Percentiles rank a stretch among this genome's conserved stretches.
These are phyloP conservation scores for Corynascus novoguineensis DNA, from an alignment of 495 filamentous ascomycete genomes.

Conservation along the genomic window DNA sequence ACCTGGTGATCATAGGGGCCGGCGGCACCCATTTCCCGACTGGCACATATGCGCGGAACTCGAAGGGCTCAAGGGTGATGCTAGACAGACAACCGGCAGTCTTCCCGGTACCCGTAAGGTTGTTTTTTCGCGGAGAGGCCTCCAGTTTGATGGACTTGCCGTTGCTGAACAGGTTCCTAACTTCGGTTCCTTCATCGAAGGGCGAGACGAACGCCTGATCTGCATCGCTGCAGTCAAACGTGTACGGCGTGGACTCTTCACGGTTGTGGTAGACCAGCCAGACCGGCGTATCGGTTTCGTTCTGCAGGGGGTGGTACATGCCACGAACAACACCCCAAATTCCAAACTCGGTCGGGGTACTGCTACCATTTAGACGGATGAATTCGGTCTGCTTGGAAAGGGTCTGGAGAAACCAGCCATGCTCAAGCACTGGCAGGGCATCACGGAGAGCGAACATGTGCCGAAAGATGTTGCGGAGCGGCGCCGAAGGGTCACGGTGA, in stretches of 20 bases:
- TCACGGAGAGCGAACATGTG: slow-evolving; percentile 60
- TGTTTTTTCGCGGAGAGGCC: slow-evolving; percentile 14
- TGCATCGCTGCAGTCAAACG: slow-evolving; percentile 52
- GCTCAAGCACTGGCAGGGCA: slow-evolving; percentile 55
- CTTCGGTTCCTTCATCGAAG: slow-evolving; percentile 50
- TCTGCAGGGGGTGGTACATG: slow-evolving; percentile 46
- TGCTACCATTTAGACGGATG: slow-evolving; percentile 47
- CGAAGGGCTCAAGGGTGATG: slow-evolving; percentile 52
- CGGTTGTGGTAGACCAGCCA: slow-evolving; percentile 67
- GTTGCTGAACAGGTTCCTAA: slow-evolving; percentile 64
- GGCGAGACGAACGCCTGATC: slow-evolving; percentile 52
- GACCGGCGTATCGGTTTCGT: slow-evolving; percentile 49
- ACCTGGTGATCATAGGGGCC: slow-evolving; percentile 61
- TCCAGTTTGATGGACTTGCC: slow-evolving; percentile 52
- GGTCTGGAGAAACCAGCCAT: slow-evolving; percentile 56
- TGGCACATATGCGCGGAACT: slow-evolving; percentile 59
- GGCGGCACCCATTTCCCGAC: slow-evolving; percentile 41
- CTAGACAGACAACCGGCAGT: slow-evolving; percentile 53
- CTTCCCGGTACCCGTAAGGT: slow-evolving; percentile 30
- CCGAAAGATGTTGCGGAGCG: slow-evolving; percentile 61
- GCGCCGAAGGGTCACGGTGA: slow-evolving; percentile 65
- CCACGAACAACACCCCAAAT: slow-evolving; percentile 62
- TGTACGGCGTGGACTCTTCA: slow-evolving; percentile 50
- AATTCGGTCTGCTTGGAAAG: slow-evolving; percentile 57
- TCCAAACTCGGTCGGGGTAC: slow-evolving; percentile 55